Base-by-base conservation (phyloP, 768 basidiomycete genomes). In the Naematelia encephala region DNA sequence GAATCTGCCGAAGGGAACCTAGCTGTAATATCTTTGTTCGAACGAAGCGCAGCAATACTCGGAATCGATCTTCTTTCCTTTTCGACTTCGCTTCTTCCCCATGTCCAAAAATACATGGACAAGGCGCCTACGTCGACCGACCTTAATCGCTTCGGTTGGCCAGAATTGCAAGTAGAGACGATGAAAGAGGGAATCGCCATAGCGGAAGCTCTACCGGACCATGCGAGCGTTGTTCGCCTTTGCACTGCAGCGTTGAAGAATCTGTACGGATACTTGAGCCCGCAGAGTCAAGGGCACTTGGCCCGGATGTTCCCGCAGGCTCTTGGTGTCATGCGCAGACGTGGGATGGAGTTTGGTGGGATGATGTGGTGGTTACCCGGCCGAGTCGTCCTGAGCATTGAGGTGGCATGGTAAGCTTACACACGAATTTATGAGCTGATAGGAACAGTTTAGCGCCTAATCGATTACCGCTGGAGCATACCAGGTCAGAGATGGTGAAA, bases 131-230 rank as follows among this genome's bases (percentile, higher is more conserved):
- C 16, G 39, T 45, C 28, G 19, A 19, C 34, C 16, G 27, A 27
- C 13, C 62, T 14, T 19, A 45, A 34, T 25, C 64, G 50, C 3
- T 89, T 86, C 72, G 96, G 96, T 3, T 98, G 94, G 94, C 87
- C 92, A 2, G 90, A 92, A 74, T 80, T 99, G 42, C 94, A 96
- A 79, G 84, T 97, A 16, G 91, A 91, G 22, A 85, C 93, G n/a
- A 82, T 97, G 21, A 84, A 91, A 34, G 96, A 98, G 74, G 90
- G 91, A 0, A 86, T 97, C 21, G 86, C 88, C 0, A 86, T 98
- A 2, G 89, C 91, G 1, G 91, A 97, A 76, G 85, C 90, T 13
- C 79, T 99, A 22, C 91, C 94, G 57, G 94, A 98, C 77, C 86
- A 90, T 68, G 81, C 85, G 42, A 82, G 87, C 2, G 88, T 96